phyloP scores from a whole-genome alignment of 2,329 filamentous ascomycete genomes.

The Colletotrichum paranaense region DNA sequence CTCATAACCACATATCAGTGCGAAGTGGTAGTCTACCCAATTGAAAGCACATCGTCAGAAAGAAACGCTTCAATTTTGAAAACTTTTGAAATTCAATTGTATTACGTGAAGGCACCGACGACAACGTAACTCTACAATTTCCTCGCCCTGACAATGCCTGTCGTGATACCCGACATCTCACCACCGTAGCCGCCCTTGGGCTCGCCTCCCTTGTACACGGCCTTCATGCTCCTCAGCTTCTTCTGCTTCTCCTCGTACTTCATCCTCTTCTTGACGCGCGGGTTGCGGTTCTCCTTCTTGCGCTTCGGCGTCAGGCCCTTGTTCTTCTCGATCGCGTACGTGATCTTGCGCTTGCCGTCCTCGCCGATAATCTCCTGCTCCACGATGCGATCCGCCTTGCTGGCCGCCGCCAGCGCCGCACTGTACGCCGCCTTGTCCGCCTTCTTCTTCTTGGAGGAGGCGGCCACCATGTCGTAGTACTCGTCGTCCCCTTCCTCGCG shows the following conservation, averaged over 20 bases:
- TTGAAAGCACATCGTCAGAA: not conserved
- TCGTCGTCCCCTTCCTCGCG: slow-evolving; percentile 72
- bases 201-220: slow-evolving; percentile 87
- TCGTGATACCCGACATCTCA: slow-evolving; percentile 96
- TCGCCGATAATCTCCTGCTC: slow-evolving; percentile 77
- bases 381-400: slow-evolving; percentile 71
- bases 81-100: slow-evolving; percentile 30
- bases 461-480: slow-evolving; percentile 91
- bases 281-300: slow-evolving; percentile 95
- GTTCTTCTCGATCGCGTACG: slow-evolving; percentile 96
- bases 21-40: not conserved
- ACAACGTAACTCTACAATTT: slow-evolving; percentile 72
- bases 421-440: slow-evolving; percentile 74
- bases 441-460: slow-evolving; percentile 75
- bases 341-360: slow-evolving; percentile 93
- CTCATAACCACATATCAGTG: not conserved
- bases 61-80: not conserved
- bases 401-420: slow-evolving; percentile 69
- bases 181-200: slow-evolving; percentile 88
- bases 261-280: slow-evolving; percentile 97
- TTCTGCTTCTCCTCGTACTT: slow-evolving; percentile 97
- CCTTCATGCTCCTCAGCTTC: slow-evolving; percentile 90
- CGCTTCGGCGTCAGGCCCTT: slow-evolving; percentile 91
- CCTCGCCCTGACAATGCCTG: slow-evolving; percentile 89
- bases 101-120: slow-evolving; percentile 21